Evolutionary conservation across 2,329 filamentous ascomycete species (phyloP), one percentile per base, ranked within the genome.

Genomic region (Alternaria burnsii): DNA sequence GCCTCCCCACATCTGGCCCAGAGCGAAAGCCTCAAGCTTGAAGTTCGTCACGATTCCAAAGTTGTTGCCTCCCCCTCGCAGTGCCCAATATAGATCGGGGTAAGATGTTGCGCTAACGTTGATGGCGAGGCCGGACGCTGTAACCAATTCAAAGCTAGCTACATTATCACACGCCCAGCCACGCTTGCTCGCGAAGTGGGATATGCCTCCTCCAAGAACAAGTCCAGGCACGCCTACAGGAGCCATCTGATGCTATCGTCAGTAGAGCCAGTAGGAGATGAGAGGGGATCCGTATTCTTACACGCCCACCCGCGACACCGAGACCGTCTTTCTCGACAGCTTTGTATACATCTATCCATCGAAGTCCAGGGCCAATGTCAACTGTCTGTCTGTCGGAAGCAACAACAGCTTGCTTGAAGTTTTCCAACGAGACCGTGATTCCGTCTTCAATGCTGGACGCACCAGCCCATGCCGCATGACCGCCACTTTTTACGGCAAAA

Each of bases 401-500:
- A 10, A 78, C 61, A 1, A 56, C 51, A 6, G 76, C 64, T 4
- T 65, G 44, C 28, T 74, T 75, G 26, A 80, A 61, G 10, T 61
- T 58, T 20, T 71, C 71, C 40, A 83, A 66, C 40, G 80, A 79
- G 36, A 84, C 70, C 0, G 80, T 81, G 6, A 84, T 78, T 1
- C 81, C 82, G 42, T 70, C 68, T 3, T 76, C 67, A 22, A 82
- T 81, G 53, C 78, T 81, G 22, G 78, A 79, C 14, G 76, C 72
- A 8, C 80, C 79, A 0, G 73, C 68, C 63, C 73, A 76, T 6
- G 73, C 66, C 12, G 74, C 74, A 59, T 83, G 81, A 5, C 82
- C 82, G 28, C 81, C 81, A 34, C 78, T 76, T 54, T 79, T 80
- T 3, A 83, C 73, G 1, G 79, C 79, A 59, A 82, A 81, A 77